Percentiles rank a stretch among this genome's conserved stretches.
Evolutionary conservation across 495 filamentous ascomycete species (phyloP).

Genomic region (Penicillium roqueforti): DNA sequence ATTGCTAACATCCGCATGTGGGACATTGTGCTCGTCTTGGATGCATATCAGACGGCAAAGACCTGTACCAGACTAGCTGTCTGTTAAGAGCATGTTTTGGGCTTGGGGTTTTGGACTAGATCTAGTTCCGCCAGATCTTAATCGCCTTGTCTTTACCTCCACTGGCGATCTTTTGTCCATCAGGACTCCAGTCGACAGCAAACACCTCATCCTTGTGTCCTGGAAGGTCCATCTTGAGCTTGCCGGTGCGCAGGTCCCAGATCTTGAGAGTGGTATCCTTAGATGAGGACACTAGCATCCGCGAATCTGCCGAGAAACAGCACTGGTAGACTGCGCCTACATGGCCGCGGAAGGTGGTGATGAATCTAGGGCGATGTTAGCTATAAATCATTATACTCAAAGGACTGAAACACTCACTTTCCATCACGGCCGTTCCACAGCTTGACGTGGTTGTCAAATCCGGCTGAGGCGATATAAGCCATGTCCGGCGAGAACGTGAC

Average conservation of each 20-base stretch:
- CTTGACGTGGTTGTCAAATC: constrained; percentile 91
- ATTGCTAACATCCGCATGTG: background rate
- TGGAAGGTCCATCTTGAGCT: constrained; percentile 79
- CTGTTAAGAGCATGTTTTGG: background rate
- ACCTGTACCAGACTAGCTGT: background rate
- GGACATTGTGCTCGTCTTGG: background rate
- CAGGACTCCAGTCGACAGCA: constrained; percentile 87
- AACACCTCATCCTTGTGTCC: constrained; percentile 95
- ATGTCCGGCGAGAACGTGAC: constrained; percentile 92
- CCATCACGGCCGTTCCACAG: constrained; percentile 73
- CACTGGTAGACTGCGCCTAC: constrained; percentile 91
- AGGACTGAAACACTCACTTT: constrained; percentile 40
- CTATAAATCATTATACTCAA: background rate
- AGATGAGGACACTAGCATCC: constrained; percentile 75
- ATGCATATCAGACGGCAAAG: constrained; percentile 2
- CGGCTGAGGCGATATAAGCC: constrained; percentile 75
- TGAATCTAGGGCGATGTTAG: constrained; percentile 49
- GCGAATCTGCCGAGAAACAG: constrained; percentile 83
- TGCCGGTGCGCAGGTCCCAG: constrained; percentile 83
- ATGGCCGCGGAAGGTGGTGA: constrained; percentile 83
- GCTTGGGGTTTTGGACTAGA: constrained; percentile 13
- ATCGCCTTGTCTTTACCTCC: constrained; percentile 93
- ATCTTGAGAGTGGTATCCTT: constrained; percentile 96
- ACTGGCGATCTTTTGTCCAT: constrained; percentile 78
- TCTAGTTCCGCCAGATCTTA: constrained; percentile 73